These are phyloP conservation scores for Fragosphaeria purpurea DNA, from an alignment of 2,329 filamentous ascomycete genomes.

Conservation along the genomic window DNA sequence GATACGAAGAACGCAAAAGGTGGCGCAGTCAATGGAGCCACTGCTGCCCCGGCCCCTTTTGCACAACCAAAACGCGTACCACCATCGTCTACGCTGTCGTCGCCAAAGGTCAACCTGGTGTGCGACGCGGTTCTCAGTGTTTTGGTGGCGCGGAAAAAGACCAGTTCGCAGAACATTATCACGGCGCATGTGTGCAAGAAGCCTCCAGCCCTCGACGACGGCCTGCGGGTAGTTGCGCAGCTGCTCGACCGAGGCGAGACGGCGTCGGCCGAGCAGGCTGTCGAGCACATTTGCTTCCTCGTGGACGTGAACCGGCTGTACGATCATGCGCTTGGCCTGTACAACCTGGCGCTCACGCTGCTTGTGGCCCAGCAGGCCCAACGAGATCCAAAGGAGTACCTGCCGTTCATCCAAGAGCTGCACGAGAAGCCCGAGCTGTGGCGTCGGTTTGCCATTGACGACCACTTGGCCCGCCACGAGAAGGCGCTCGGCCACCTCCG, in stretches of 20 bases:
- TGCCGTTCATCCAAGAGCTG: conserved; percentile 84
- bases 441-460: conserved; percentile 76
- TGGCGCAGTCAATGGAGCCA: conserved; percentile 1
- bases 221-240: conserved; percentile 66
- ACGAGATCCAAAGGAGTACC: conserved; percentile 87
- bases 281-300: conserved; percentile 96
- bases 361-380: conserved; percentile 93
- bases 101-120: conserved; percentile 71
- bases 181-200: conserved; percentile 91
- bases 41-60: not conserved
- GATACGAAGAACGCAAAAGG: conserved; percentile 54
- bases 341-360: conserved; percentile 81
- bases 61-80: too few species aligned
- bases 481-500: conserved; percentile 76
- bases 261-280: conserved; percentile 71
- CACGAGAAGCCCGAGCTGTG: conserved; percentile 63
- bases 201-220: conserved; percentile 81
- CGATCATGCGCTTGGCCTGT: conserved; percentile 79
- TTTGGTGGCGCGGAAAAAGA: conserved; percentile 49
- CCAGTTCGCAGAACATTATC: conserved; percentile 80
- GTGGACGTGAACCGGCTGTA: conserved; percentile 89
- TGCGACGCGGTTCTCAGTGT: conserved; percentile 73
- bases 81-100: conserved; percentile 4
- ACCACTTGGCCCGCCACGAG: conserved; percentile 64
- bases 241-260: conserved; percentile 54